A percentile compares a stretch with the other conserved stretches of the same genome.
Evolutionary conservation across 1,284 basidiomycete genomes (phyloP).

Genomic region (Trichosporon faecale): DNA sequence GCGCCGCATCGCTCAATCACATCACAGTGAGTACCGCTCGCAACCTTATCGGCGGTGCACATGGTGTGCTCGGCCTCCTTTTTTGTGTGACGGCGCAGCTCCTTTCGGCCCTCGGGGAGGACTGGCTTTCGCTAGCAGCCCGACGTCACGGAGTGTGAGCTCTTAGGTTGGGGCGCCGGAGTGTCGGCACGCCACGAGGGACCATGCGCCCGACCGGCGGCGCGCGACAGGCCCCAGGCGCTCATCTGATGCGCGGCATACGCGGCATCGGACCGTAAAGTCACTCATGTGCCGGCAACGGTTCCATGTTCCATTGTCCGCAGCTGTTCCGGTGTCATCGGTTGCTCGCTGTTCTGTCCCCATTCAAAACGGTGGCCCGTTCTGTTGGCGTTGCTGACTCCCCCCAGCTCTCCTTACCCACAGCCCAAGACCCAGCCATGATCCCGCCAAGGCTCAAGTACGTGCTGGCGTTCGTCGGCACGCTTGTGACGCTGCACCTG

Average conservation of each 20-base stretch:
- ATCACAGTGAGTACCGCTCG: background rate
- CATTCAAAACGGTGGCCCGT: background rate
- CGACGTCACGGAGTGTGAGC: background rate
- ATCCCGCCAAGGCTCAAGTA: background rate
- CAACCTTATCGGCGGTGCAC: conserved; percentile 1
- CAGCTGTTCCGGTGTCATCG: background rate
- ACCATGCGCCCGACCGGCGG: background rate
- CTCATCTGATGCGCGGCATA: background rate
- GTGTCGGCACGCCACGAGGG: background rate
- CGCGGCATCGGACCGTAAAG: background rate
- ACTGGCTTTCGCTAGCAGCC: background rate
- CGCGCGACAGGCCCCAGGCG: background rate
- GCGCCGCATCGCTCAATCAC: background rate
- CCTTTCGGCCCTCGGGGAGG: background rate
- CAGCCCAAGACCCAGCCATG: background rate
- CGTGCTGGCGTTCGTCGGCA: background rate
- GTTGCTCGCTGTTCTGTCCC: background rate
- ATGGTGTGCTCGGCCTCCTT: background rate
- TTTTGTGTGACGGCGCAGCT: background rate
- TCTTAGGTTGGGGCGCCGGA: no score
- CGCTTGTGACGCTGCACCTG: conserved; percentile 34
- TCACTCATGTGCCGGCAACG: background rate
- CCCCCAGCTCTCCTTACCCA: background rate
- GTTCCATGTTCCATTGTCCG: background rate
- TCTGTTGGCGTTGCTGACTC: background rate